phyloP scores from a whole-genome alignment of 352 stramenopile species.

The Peronospora destructor region DNA sequence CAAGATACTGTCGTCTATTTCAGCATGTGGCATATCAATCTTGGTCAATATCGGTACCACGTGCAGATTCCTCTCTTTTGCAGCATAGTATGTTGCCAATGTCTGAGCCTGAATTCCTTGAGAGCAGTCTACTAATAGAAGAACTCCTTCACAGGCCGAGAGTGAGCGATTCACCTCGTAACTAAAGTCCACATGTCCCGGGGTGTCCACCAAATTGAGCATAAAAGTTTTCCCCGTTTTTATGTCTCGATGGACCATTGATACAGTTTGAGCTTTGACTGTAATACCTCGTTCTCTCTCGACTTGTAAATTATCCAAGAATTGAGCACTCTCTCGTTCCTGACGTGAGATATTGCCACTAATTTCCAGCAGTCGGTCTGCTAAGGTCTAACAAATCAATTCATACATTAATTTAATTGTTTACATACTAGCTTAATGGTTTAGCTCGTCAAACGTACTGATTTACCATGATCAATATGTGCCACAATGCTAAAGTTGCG shows the following conservation, averaged over 20 bases:
- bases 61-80: slow-evolving; percentile 94
- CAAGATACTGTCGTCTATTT: slow-evolving; percentile 87
- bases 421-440: slow-evolving; percentile 1
- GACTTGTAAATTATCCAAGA: slow-evolving; percentile 89
- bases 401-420: slow-evolving; percentile 1
- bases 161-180: slow-evolving; percentile 96
- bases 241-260: slow-evolving; percentile 88
- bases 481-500: slow-evolving; percentile 89
- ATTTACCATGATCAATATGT: slow-evolving; percentile 90
- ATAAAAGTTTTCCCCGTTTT: slow-evolving; percentile 80
- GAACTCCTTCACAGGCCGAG: slow-evolving; percentile 93
- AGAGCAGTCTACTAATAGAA: slow-evolving; percentile 96
- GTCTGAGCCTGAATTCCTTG: slow-evolving; percentile 98
- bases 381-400: slow-evolving; percentile 51
- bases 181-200: slow-evolving; percentile 96
- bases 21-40: slow-evolving; percentile 94
- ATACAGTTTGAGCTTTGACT: slow-evolving; percentile 96
- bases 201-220: slow-evolving; percentile 96
- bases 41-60: slow-evolving; percentile 97
- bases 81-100: slow-evolving; percentile 92
- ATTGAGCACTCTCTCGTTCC: slow-evolving; percentile 77
- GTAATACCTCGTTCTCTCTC: slow-evolving; percentile 98
- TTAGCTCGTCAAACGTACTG: slow-evolving; percentile 35
- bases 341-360: slow-evolving; percentile 86
- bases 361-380: slow-evolving; percentile 85